Conservation (phyloP, 2,329 filamentous ascomycete species). For the Ceratocystis papillata region DNA sequence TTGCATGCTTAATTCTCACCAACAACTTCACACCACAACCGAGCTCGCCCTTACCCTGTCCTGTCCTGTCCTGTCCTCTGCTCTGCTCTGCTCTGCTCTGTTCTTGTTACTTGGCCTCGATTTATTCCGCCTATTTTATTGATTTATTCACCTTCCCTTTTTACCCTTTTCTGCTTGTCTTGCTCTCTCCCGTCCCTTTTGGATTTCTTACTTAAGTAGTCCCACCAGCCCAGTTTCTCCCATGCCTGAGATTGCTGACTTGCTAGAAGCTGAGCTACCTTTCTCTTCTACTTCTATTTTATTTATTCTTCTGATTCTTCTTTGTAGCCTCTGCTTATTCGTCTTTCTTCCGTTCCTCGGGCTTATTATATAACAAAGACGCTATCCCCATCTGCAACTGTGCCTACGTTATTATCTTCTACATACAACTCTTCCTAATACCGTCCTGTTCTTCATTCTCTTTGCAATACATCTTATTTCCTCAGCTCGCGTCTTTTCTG, state of each 20-base stretch:
- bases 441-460: neutral
- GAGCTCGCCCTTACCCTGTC: constrained; percentile 18
- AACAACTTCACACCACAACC: neutral
- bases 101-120: constrained; percentile 2
- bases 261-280: constrained; percentile 13
- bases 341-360: neutral
- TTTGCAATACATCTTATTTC: neutral
- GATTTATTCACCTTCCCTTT: constrained; percentile 22
- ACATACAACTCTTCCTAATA: constrained; percentile 14
- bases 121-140: neutral
- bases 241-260: neutral
- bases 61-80: constrained; percentile 3
- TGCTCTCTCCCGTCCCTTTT: constrained; percentile 8
- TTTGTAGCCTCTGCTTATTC: constrained; percentile 17
- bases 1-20: constrained; percentile 7
- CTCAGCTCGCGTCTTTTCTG: neutral
- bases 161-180: constrained; percentile 13
- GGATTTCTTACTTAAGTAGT: constrained; percentile 6
- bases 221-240: constrained; percentile 6
- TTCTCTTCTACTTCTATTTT: constrained; percentile 3
- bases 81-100: constrained; percentile 9
- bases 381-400: constrained; percentile 17
- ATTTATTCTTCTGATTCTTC: neutral
- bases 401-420: constrained; percentile 7
- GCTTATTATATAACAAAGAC: neutral